Base-by-base conservation (phyloP, 129 eudicot species). In the Smallanthus sonchifolius region DNA sequence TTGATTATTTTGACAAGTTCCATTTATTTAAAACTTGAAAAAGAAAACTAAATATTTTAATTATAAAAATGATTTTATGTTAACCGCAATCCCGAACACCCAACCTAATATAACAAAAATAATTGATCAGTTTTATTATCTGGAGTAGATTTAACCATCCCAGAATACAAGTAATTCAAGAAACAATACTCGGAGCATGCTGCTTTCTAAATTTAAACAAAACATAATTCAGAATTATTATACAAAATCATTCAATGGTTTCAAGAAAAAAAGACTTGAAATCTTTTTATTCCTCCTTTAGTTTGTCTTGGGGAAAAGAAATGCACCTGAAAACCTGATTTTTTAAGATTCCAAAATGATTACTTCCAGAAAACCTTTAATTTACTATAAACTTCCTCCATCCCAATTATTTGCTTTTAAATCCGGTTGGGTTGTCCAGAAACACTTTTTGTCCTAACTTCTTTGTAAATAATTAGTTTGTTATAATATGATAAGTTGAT, bases 221-320 rank as follows among this genome's bases (percentile, higher is more conserved):
- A 69, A 78, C 48, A 0, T 34, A 28, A 17, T 48, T 61, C 65
- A 17, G 35, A 70, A 70, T 36, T 63, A 70, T 70, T 70, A 62
- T 70, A 78, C 77, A 78, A 70, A n/a, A 62, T 51, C 57, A 77
- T 74, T n/a, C 65, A 43, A 65, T 43, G 55, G 51, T 20, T 73
- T 55, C 69, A 47, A 66, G 68, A 71, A 66, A 77, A 37, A 19
- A 48, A 14, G 74, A 75, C 76, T 64, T 77, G 63, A 55, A 69
- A 59, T 70, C 82, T 28, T 83, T 78, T 88, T 88, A 84, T 85
- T 80, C 73, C 81, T 78, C 77, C 67, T 73, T 72, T 14, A 59
- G 47, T 45, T 49, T 64, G 67, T 73, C 70, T 74, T 74, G 59
- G 68, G 67, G 75, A 76, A 87, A 84, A 84, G 30, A 65, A 57